phyloP scores from a whole-genome alignment of 2,329 filamentous ascomycete species.

The Alternaria sp. region DNA sequence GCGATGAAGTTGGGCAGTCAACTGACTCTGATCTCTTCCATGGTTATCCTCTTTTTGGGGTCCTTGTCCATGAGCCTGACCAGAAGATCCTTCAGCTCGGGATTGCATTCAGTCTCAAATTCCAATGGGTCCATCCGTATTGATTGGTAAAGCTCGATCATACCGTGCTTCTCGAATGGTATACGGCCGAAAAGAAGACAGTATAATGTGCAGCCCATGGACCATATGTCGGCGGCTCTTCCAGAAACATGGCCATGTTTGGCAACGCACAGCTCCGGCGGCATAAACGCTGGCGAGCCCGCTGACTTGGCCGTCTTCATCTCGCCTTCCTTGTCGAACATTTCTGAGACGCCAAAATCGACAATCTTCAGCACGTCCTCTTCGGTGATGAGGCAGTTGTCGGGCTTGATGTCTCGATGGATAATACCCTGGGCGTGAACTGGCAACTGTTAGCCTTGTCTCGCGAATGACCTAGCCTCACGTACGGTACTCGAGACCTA shows the following conservation, averaged over 20 bases:
- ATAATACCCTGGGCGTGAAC: conserved; percentile 94
- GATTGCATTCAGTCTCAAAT: conserved; percentile 68
- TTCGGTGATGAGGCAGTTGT: conserved; percentile 87
- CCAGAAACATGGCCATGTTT: conserved; percentile 89
- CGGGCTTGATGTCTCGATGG: conserved; percentile 96
- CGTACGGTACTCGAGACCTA: conserved; percentile 91
- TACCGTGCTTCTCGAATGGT: conserved; percentile 79
- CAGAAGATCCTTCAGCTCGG: conserved; percentile 78
- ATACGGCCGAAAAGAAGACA: conserved; percentile 88
- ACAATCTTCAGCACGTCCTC: conserved; percentile 97
- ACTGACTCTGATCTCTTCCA: conserved; percentile 80
- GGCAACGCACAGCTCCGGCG: conserved; percentile 87
- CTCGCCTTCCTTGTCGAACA: conserved; percentile 86
- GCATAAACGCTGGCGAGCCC: conserved; percentile 91
- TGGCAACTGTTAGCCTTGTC: conserved; percentile 46
- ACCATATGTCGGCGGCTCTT: conserved; percentile 94
- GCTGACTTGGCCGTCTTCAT: conserved; percentile 95
- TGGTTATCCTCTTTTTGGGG: conserved; percentile 79
- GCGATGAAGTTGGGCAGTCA: not conserved
- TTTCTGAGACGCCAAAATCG: conserved; percentile 98
- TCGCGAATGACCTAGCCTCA: conserved; percentile 25
- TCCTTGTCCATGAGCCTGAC: conserved; percentile 80
- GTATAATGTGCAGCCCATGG: conserved; percentile 94
- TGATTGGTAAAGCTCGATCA: conserved; percentile 87
- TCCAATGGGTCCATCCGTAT: conserved; percentile 75